Evolutionary conservation across 1,284 basidiomycete genomes (phyloP).

Genomic region (Cutaneotrichosporon sp.): DNA sequence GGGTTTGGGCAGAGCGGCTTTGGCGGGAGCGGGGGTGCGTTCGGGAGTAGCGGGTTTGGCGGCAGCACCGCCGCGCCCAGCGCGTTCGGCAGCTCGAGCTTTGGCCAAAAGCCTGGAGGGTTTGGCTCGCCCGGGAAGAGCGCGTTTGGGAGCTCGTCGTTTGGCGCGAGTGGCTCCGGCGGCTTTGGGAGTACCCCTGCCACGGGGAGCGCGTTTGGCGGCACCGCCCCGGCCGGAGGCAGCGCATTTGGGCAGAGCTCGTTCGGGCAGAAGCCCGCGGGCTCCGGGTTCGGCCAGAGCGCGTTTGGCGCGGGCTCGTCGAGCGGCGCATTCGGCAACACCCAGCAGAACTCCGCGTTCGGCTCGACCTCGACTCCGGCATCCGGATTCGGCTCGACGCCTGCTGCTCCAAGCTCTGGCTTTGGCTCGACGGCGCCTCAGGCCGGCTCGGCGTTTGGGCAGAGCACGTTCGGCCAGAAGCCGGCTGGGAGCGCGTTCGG

Average conservation of each 20-base stretch:
- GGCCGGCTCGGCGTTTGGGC: slow-evolving; percentile 11
- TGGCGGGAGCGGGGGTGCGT: slow-evolving; percentile 12
- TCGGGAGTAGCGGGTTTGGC: slow-evolving; percentile 19
- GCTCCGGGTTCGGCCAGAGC: slow-evolving; percentile 14
- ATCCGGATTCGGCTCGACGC: neutral
- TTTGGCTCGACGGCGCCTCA: neutral
- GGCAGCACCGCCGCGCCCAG: neutral
- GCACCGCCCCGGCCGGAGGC: neutral
- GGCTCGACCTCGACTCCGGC: neutral
- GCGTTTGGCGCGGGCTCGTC: slow-evolving; percentile 11
- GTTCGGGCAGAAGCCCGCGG: slow-evolving; percentile 15
- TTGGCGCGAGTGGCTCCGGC: slow-evolving; percentile 6
- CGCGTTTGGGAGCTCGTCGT: slow-evolving; percentile 16
- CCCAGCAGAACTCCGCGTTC: neutral
- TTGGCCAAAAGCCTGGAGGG: slow-evolving; percentile 10
- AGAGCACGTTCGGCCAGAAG: slow-evolving; percentile 14
- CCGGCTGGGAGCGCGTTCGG: slow-evolving; percentile 24
- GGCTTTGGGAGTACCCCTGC: neutral
- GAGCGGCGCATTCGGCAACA: neutral
- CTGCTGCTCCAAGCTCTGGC: neutral
- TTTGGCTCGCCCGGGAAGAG: neutral
- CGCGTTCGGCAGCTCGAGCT: neutral
- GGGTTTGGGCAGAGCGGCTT: slow-evolving; percentile 12
- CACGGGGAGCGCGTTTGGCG: slow-evolving; percentile 13
- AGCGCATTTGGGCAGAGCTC: slow-evolving; percentile 16